Base-by-base conservation (phyloP, 352 stramenopile species). In the Phytophthora boehmeriae region DNA sequence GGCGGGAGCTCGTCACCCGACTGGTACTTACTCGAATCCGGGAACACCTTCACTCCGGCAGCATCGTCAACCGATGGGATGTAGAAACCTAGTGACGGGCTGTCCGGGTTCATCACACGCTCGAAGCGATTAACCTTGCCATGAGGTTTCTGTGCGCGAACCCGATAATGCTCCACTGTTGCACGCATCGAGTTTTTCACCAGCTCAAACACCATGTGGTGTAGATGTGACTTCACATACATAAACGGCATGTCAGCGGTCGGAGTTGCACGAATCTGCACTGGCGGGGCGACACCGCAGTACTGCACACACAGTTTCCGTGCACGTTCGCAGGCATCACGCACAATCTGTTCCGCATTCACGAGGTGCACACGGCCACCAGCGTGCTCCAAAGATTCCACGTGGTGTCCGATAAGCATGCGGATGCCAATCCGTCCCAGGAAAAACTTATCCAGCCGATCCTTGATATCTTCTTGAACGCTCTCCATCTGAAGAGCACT, bases 391-490 rank as follows among this genome's bases (percentile, higher is more conserved):
- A 44, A 20, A 17, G 38, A 44, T 17, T 44, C 14, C 14, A 44
- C n/a, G 38, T 44, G 38, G 38, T 44, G 38, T 44, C 10, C 34
- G 9, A 41, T 41, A 5, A 41, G 34, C 34, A 41, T 41, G 5
- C 38, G 38, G 38, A 44, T 44, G 16, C 38, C 38, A 11, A 44
- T 44, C 4, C 38, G 38, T 11, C 38, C 38, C 38, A 44, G 38
- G 25, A 44, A 44, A 44, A 44, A 44, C 38, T 17, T 44, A 16
- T 44, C 38, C 38, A 44, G 38, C n/a, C 38, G 10, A 16, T 44
- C 38, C 19, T 44, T 44, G n/a, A 44, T 44, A 9, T 44, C 34
- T 14, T 41, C 16, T 22, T 44, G 38, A 2, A 44, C 38, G 38
- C 38, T 22, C n/a, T 44, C 38, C 14, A 44, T 11, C 14, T 44